phyloP scores from a whole-genome alignment of 2,329 filamentous ascomycete genomes.

The Emergomyces orientalis region DNA sequence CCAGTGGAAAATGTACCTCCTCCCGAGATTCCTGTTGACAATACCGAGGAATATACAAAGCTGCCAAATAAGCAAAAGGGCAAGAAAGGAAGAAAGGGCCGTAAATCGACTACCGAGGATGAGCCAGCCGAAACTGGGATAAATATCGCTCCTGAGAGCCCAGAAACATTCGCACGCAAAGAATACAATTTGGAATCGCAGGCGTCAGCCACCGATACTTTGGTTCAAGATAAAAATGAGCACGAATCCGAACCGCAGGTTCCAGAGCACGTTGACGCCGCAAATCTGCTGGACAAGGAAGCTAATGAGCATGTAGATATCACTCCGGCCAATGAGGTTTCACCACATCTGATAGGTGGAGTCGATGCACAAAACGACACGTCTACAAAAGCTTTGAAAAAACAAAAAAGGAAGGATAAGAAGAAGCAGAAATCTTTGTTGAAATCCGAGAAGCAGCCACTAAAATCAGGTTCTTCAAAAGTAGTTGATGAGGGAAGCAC shows the following conservation, averaged over 20 bases:
- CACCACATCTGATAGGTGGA: conserved; percentile 15
- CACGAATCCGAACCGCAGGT: conserved; percentile 5
- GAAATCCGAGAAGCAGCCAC: conserved; percentile 1
- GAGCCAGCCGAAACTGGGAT: not conserved
- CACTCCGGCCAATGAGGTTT: conserved; percentile 13
- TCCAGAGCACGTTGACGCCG: not conserved
- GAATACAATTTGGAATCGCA: not conserved
- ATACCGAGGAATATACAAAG: conserved; percentile 2
- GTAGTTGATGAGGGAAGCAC: not conserved
- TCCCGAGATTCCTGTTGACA: conserved; percentile 11
- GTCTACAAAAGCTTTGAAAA: conserved; percentile 14
- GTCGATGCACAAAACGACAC: conserved; percentile 7
- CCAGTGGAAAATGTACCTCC: not conserved
- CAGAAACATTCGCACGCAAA: not conserved
- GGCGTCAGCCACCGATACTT: not conserved
- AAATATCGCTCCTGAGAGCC: not conserved
- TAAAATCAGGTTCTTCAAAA: not conserved
- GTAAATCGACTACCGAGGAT: conserved; percentile 3
- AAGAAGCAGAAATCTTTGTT: conserved; percentile 17
- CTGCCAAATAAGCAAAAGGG: conserved; percentile 18
- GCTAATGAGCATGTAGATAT: not conserved
- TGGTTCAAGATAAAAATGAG: not conserved
- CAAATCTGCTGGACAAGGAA: not conserved
- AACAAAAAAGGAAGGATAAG: conserved; percentile 23
- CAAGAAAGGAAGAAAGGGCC: conserved; percentile 20